These are phyloP conservation scores for Scolecobasidium constrictum DNA, from an alignment of 2,329 filamentous ascomycete genomes.

Conservation along the genomic window DNA sequence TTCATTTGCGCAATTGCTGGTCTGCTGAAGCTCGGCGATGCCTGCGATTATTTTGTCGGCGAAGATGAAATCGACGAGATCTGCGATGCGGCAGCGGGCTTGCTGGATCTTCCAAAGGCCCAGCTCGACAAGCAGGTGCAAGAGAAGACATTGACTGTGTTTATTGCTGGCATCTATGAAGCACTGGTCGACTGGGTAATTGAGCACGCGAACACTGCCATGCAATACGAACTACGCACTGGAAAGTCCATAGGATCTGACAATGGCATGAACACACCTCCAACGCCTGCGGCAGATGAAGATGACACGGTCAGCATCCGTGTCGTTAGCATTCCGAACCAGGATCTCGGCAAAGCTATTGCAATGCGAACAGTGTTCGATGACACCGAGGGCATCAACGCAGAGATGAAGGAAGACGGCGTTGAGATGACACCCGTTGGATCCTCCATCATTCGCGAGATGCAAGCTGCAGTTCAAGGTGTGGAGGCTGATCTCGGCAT, in stretches of 20 bases:
- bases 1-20: slow-evolving; percentile 80
- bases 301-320: slow-evolving; percentile 84
- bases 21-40: slow-evolving; percentile 84
- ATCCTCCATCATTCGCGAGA: slow-evolving; percentile 77
- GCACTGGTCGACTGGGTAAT: slow-evolving; percentile 93
- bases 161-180: slow-evolving; percentile 85
- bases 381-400: slow-evolving; percentile 83
- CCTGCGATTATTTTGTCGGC: slow-evolving; percentile 63
- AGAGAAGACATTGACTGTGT: slow-evolving; percentile 60
- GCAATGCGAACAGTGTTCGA: slow-evolving; percentile 87
- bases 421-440: slow-evolving; percentile 63
- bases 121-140: slow-evolving; percentile 45
- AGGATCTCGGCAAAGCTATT: slow-evolving; percentile 74
- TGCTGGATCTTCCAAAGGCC: slow-evolving; percentile 55
- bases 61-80: slow-evolving; percentile 74
- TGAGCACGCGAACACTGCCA: slow-evolving; percentile 74
- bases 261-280: slow-evolving; percentile 48
- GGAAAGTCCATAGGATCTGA: slow-evolving; percentile 35
- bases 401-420: slow-evolving; percentile 94
- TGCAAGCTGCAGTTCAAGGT: slow-evolving; percentile 69
- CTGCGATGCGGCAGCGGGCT: slow-evolving; percentile 78
- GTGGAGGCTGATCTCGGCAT: slow-evolving; percentile 72
- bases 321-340: slow-evolving; percentile 73
- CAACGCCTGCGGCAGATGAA: slow-evolving; percentile 42
- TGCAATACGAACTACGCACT: slow-evolving; percentile 63